Conservation (phyloP, 176 grass and related monocot species). For the Avena atlantica region DNA sequence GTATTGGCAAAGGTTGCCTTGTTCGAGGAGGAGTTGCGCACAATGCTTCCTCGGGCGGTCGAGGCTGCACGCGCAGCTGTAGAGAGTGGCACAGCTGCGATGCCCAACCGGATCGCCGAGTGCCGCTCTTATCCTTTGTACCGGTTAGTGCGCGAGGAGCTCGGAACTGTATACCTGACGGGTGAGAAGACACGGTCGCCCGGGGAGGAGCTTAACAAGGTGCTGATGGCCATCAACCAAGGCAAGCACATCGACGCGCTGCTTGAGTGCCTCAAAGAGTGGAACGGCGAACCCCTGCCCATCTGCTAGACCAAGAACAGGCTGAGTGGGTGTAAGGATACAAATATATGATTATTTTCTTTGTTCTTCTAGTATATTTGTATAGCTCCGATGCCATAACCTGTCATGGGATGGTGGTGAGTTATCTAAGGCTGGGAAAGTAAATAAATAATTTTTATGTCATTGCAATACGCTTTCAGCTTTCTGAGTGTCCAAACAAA, state of each 20-base stretch:
- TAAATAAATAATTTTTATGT: too few species aligned
- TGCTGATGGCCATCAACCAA: not conserved
- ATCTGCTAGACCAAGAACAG: not conserved
- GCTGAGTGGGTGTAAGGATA: too few species aligned
- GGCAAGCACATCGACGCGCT: not conserved
- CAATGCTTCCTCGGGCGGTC: not conserved
- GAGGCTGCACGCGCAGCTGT: not conserved
- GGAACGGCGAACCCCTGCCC: not conserved
- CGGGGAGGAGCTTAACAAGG: not conserved
- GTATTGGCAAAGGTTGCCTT: not conserved
- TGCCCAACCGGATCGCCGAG: not conserved
- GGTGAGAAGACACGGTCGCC: not conserved
- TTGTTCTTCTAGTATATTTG: too few species aligned
- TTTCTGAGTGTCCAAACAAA: too few species aligned
- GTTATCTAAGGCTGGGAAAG: too few species aligned
- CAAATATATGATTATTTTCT: too few species aligned
- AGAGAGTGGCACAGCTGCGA: not conserved
- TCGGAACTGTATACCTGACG: not conserved
- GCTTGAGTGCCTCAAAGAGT: conserved; percentile 3
- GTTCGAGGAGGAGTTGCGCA: not conserved
- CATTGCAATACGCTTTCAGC: too few species aligned
- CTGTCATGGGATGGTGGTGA: too few species aligned
- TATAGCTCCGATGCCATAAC: too few species aligned
- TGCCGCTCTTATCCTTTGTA: not conserved
- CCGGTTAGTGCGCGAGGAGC: not conserved